These are phyloP conservation scores for Porcisia hertigi DNA, from an alignment of 208 protist species.

Conservation along the genomic window DNA sequence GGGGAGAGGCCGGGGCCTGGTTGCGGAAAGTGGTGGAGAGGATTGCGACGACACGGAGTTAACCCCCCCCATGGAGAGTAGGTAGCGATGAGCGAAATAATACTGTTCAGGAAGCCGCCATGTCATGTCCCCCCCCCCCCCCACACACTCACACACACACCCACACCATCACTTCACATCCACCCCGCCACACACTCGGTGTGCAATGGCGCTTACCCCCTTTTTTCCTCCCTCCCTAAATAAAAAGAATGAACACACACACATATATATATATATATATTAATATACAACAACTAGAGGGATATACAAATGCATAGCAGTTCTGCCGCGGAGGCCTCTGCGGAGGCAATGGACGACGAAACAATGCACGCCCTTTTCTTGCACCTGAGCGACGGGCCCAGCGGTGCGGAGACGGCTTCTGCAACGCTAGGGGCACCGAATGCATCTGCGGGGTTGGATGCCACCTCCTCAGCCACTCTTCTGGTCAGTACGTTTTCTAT, in stretches of 20 bases:
- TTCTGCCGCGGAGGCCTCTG: not conserved
- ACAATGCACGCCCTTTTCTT: conserved; percentile 17
- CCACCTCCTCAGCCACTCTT: not conserved
- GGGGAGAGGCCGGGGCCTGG: not conserved
- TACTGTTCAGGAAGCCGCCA: no score
- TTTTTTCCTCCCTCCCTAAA: not conserved
- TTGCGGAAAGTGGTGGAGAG: not conserved
- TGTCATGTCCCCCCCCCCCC: not conserved
- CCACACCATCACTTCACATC: not conserved
- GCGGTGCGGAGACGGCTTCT: not conserved
- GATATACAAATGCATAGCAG: not conserved
- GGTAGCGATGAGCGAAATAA: not conserved
- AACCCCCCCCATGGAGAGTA: not conserved
- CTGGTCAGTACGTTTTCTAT: not conserved
- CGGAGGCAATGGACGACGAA: conserved; percentile 20
- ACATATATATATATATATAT: no score
- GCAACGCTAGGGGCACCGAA: not conserved
- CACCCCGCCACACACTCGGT: no score
- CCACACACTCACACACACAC: no score
- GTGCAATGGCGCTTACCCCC: no score
- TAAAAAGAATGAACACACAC: not conserved
- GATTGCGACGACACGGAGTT: not conserved
- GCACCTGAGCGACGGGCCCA: conserved; percentile 9
- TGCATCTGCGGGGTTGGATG: not conserved
- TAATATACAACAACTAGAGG: not conserved